These are phyloP conservation scores for Pseudopyricularia cyperi DNA, from an alignment of 2,329 filamentous ascomycete genomes.

Conservation along the genomic window DNA sequence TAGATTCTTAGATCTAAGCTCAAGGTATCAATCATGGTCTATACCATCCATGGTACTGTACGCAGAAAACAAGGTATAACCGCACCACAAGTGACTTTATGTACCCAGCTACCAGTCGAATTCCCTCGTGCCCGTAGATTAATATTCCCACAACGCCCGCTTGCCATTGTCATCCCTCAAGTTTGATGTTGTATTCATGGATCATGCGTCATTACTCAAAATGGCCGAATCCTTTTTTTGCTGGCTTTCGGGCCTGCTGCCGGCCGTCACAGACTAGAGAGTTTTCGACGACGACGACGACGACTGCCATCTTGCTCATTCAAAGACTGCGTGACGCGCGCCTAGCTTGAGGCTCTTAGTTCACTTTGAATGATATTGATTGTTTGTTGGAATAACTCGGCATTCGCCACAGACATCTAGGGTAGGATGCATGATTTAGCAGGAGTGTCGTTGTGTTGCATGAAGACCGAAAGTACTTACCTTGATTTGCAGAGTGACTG, in stretches of 20 bases:
- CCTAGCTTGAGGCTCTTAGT: slow-evolving; percentile 14
- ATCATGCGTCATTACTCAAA: not conserved
- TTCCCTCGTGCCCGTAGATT: not conserved
- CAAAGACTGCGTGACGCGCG: slow-evolving; percentile 6
- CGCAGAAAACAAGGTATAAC: not conserved
- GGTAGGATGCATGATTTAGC: not conserved
- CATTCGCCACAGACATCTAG: slow-evolving; percentile 23
- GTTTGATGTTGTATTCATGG: not conserved
- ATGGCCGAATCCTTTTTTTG: not conserved
- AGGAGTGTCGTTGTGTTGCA: too few species aligned
- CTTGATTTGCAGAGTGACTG: slow-evolving; percentile 48
- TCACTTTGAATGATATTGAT: slow-evolving; percentile 36
- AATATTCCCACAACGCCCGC: not conserved
- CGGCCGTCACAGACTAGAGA: not conserved
- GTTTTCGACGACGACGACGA: too few species aligned
- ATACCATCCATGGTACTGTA: not conserved
- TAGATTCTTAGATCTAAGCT: not conserved
- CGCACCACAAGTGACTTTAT: not conserved
- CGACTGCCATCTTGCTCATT: not conserved
- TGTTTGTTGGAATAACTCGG: slow-evolving; percentile 37
- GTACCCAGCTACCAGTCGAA: not conserved
- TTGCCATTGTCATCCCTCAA: not conserved
- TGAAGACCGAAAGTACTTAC: slow-evolving; percentile 22
- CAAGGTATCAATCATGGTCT: not conserved
- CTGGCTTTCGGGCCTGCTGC: not conserved